These are phyloP conservation scores for Hypoxylon rickii DNA, from an alignment of 495 filamentous ascomycete species.

Conservation along the genomic window DNA sequence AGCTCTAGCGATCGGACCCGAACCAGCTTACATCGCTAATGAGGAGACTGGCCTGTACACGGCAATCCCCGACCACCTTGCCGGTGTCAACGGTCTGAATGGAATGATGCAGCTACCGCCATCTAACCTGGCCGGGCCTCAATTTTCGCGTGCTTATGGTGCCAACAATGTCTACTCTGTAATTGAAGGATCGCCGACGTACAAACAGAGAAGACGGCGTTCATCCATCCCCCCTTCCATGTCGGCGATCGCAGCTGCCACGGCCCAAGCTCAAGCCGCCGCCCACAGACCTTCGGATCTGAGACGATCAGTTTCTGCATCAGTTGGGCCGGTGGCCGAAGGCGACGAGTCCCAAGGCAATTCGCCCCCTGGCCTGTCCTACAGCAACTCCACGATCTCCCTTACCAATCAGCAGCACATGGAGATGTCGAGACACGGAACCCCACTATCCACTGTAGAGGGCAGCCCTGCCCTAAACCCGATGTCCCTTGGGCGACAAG, in stretches of 20 bases:
- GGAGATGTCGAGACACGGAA: conserved; percentile 85
- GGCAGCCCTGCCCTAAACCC: conserved; percentile 73
- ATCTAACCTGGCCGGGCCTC: conserved; percentile 76
- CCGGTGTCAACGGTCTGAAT: conserved; percentile 64
- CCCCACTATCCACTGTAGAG: conserved; percentile 81
- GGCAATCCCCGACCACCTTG: conserved; percentile 80
- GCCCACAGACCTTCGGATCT: conserved; percentile 81
- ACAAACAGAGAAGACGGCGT: conserved; percentile 93
- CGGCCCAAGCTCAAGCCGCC: conserved; percentile 55
- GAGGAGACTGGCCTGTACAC: conserved; percentile 96
- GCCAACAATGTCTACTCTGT: conserved; percentile 87
- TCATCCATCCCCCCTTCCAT: conserved; percentile 85
- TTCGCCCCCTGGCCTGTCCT: conserved; percentile 70
- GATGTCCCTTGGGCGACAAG: conserved; percentile 67
- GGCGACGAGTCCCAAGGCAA: conserved; percentile 71
- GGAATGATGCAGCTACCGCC: conserved; percentile 90
- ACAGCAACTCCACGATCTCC: conserved; percentile 64
- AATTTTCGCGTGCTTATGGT: conserved; percentile 75
- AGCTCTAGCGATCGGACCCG: conserved; percentile 71
- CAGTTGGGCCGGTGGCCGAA: conserved; percentile 81
- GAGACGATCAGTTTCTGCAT: conserved; percentile 87
- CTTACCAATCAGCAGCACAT: conserved; percentile 65
- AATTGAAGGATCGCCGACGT: conserved; percentile 96
- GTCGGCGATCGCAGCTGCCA: conserved; percentile 64
- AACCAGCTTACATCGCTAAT: conserved; percentile 96